Evolutionary conservation across 108 stramenopile genomes (phyloP), one percentile per base, ranked within the genome.

Genomic region (Pseudonitzschia multiseries): DNA sequence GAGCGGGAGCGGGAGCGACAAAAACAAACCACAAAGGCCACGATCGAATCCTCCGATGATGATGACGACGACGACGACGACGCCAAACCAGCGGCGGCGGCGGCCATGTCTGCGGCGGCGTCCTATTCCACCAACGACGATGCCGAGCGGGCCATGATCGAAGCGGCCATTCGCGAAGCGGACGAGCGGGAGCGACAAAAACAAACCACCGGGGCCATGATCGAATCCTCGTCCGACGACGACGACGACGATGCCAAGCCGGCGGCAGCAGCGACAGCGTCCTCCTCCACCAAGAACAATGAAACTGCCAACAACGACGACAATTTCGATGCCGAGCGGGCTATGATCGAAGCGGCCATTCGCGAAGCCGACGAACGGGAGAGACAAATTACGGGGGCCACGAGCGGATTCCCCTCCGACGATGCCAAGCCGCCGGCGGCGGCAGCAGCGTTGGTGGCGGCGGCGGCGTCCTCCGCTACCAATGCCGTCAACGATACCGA

Each of bases 91-190:
- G 22, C 66, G 24, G 28, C 66, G 46, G 27, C 43, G 44, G 62
- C 18, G 17, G 42, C 42, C 8, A 28, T n/a, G 21, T 13, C 66
- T 21, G 69, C 48, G 22, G n/a, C 69, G 24, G 28, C 31, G 28
- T 21, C 32, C 21, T 54, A 52, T 0, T 14, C 40, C 36, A 42
- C 27, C 31, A 5, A 29, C 20, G 48, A 51, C 4, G 79, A 79
- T 0, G 79, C 60, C 26, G 73, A 69, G 13, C 24, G 21, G 8
- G 71, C 14, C 14, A 32, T 33, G 43, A 67, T 69, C 42, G 56
- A 74, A 44, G 57, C 50, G 13, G 83, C 82, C 9, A 62, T 89
- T 8, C 74, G 80, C 8, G 75, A 87, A 52, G 86, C 86, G 31
- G 88, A 89, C 59, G 80, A 78, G 24, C 40, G 69, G 53, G 76